These are phyloP conservation scores for Pyrenula aspistea DNA, from an alignment of 495 filamentous ascomycete genomes.

Conservation along the genomic window DNA sequence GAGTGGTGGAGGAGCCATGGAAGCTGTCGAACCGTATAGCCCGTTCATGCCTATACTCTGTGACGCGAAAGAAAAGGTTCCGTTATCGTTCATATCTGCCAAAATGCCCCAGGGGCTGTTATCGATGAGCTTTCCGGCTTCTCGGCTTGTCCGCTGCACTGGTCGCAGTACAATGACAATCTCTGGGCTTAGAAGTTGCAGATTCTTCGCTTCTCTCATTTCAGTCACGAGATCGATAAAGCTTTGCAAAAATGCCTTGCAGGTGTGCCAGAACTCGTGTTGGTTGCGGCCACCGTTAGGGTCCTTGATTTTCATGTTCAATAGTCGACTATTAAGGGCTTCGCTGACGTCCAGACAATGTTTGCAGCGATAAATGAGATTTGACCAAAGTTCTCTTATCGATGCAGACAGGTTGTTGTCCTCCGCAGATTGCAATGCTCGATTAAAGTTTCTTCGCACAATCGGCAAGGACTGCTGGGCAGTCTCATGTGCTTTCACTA, in stretches of 20 bases:
- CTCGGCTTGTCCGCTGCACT: slow-evolving; percentile 62
- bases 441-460: slow-evolving; percentile 49
- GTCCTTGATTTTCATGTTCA: slow-evolving; percentile 74
- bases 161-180: slow-evolving; percentile 61
- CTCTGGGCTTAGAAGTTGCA: slow-evolving; percentile 53
- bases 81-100: slow-evolving; percentile 19
- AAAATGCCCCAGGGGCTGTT: slow-evolving; percentile 63
- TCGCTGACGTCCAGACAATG: slow-evolving; percentile 54
- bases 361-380: slow-evolving; percentile 53
- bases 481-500: slow-evolving; percentile 53
- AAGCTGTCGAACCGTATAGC: background rate
- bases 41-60: background rate
- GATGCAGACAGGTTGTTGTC: slow-evolving; percentile 33
- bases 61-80: background rate
- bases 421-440: slow-evolving; percentile 32
- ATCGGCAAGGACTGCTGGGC: slow-evolving; percentile 54
- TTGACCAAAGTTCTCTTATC: slow-evolving; percentile 52
- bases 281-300: slow-evolving; percentile 58
- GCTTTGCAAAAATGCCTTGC: slow-evolving; percentile 62
- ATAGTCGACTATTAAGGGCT: slow-evolving; percentile 54
- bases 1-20: background rate
- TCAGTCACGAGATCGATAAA: slow-evolving; percentile 63
- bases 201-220: slow-evolving; percentile 53
- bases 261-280: slow-evolving; percentile 70
- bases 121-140: slow-evolving; percentile 61